Base-by-base conservation (phyloP, 495 filamentous ascomycete species). In the Delitschia confertaspora region DNA sequence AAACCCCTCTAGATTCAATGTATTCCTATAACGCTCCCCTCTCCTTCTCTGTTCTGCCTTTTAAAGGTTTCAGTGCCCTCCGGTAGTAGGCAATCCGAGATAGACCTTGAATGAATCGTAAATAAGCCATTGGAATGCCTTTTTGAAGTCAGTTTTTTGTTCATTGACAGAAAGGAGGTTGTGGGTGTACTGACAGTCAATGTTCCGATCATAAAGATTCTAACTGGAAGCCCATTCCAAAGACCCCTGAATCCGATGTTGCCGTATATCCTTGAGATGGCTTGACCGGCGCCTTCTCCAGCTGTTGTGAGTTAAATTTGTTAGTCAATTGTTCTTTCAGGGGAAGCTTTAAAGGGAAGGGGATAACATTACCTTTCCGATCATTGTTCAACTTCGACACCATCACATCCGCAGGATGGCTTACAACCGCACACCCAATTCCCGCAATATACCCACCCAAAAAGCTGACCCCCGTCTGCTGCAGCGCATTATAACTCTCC, bases 51-150 rank as follows among this genome's bases (percentile, higher is more conserved):
- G n/a, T 24, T 10, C n/a, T n/a, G 8, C 21, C 22, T 17, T 13
- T 9, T 13, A 10, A 24, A 35, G 17, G 20, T 24, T 17, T 53
- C 46, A 75, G 60, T 77, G 72, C 19, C 74, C 73, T 55, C 74
- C 74, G 18, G 76, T 80, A n/a, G 75, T 80, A n/a, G 76, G 76
- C 21, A 80, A 65, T 55, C 79, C 79, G 38, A 80, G 64, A 62
- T 75, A 76, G 35, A 83, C 79, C 67, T 84, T 84, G 67, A 82
- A 84, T n/a, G 72, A 78, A 56, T 84, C 80, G 62, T 84, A 84
- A 46, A 84, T 81, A 43, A 84, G 62, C 80, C 80, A 84, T 60
- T 84, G 80, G 65, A 81, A 82, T n/a, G 76, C 80, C 24, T 55
- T 16, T 8, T 18, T 30, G 31, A 41, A 47, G 76, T 80, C 56